Evolutionary conservation across 2,329 filamentous ascomycete genomes (phyloP), one percentile per base, ranked within the genome.

Genomic region (Plenodomus tracheiphilus): DNA sequence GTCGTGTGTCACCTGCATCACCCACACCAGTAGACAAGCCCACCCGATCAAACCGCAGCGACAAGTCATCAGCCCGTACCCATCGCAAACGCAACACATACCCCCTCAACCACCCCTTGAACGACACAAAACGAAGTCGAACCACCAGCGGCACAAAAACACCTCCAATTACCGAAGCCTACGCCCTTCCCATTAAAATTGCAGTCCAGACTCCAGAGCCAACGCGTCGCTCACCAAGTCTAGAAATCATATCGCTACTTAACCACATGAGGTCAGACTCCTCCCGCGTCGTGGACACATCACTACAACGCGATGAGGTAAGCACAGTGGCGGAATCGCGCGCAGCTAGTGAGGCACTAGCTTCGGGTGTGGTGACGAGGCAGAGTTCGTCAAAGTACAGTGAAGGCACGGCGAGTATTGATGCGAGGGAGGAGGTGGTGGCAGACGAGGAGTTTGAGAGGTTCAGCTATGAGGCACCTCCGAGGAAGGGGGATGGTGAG

Each of bases 171-270:
- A 32, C 28, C 9, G 20, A 52, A 41, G 18, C 41, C 6, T 40
- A 43, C 5, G 41, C 48, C 2, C 35, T 47, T 8, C 41, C 51
- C 5, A 39, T 25, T 4, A 42, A 19, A 9, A 35, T 22, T 30
- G 16, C 21, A 1, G 38, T 49, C 9, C 21, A 48, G 2, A n/a
- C 43, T 2, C 43, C 40, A 6, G 30, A 43, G 17, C 39, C 50
- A 2, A 22, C 40, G 15, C 45, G 39, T 1, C 54, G 51, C 11
- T 32, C 45, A 7, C 52, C 57, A 13, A 61, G 56, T 38, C 45
- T 60, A 2, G 60, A 63, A 46, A 49, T 63, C 43, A 61, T 63
- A 22, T 48, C 51, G 2, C 47, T 60, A 2, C 28, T 54, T 17
- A 53, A 53, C 43, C 42, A 39, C 41, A 53, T 51, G 42, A 50